A percentile compares a stretch with the other conserved stretches of the same genome.
Conservation (phyloP, 1,139 yeast species). For the Chernovozyma sophiae-reginae region DNA sequence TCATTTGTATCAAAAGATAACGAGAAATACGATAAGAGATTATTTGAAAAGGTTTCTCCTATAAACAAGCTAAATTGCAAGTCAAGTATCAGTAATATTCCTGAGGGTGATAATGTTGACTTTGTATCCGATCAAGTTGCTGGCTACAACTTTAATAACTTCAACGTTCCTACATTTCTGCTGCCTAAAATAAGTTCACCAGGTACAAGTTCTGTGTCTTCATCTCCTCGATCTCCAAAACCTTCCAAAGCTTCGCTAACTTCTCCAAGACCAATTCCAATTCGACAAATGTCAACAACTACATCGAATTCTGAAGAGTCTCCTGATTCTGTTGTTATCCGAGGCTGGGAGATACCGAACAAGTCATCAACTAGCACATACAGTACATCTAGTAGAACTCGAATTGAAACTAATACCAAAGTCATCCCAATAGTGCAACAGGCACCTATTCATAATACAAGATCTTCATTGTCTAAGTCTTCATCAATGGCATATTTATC, state of each 20-base stretch:
- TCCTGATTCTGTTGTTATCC: slow-evolving; percentile 14
- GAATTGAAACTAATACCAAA: slow-evolving; percentile 15
- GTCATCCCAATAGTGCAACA: slow-evolving; percentile 21
- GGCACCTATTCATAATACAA: slow-evolving; percentile 10
- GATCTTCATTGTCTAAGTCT: slow-evolving; percentile 28
- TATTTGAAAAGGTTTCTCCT: neutral
- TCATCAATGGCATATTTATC: slow-evolving; percentile 43
- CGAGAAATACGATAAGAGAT: neutral
- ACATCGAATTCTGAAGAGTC: slow-evolving; percentile 9
- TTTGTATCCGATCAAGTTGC: neutral
- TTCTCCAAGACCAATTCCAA: slow-evolving; percentile 27
- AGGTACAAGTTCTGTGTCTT: neutral
- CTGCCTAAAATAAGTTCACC: neutral
- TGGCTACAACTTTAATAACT: neutral
- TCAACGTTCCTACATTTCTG: neutral
- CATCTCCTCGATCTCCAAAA: neutral
- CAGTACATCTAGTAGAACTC: slow-evolving; percentile 11
- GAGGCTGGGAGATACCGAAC: slow-evolving; percentile 45
- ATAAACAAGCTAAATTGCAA: neutral
- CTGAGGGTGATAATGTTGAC: neutral
- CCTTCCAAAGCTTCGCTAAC: slow-evolving; percentile 6
- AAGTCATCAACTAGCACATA: slow-evolving; percentile 26
- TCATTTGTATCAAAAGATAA: neutral
- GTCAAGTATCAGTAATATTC: neutral
- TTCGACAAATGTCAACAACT: slow-evolving; percentile 12